Percentiles rank a stretch among this genome's conserved stretches.
Evolutionary conservation across 208 protist genomes (phyloP).

Genomic region (Trypanosoma scelopori): DNA sequence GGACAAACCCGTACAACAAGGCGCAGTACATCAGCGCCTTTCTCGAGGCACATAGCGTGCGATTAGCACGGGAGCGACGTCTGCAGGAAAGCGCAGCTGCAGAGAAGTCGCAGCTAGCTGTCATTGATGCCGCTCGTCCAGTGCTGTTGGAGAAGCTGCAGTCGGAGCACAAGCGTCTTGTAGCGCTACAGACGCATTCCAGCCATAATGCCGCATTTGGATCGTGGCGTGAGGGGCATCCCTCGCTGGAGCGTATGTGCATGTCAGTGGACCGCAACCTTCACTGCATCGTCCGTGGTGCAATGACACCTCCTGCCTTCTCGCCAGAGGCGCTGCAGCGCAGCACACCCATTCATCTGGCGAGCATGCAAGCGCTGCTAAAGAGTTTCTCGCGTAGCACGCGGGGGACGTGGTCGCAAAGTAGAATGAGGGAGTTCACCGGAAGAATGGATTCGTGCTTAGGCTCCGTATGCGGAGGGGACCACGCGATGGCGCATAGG

Average conservation of each 20-base stretch:
- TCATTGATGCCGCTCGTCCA: conserved; percentile 8
- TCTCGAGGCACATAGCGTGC: conserved; percentile 54
- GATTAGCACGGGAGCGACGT: conserved; percentile 14
- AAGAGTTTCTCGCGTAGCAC: not conserved
- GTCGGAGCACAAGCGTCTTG: not conserved
- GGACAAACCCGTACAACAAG: conserved; percentile 51
- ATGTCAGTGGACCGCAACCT: conserved; percentile 24
- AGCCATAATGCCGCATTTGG: conserved; percentile 18
- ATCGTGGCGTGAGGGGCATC: conserved; percentile 22
- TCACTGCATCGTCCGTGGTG: conserved; percentile 32
- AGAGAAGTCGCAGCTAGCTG: conserved; percentile 6
- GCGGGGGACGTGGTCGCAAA: not conserved
- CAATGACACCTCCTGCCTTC: conserved; percentile 28
- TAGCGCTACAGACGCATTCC: not conserved
- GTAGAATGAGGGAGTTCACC: conserved; percentile 1
- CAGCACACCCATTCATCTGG: not conserved
- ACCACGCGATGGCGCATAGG: not conserved
- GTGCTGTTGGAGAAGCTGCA: not conserved
- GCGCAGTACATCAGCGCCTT: conserved; percentile 74
- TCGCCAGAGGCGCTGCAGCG: conserved; percentile 23
- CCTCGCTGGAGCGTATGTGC: conserved; percentile 17
- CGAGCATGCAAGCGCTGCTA: conserved; percentile 10
- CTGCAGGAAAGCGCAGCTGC: conserved; percentile 1
- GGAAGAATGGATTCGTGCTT: conserved; percentile 2
- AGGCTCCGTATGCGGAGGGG: not conserved